A percentile compares a stretch with the other conserved stretches of the same genome.
These are phyloP conservation scores for Paratrimastix pyriformis DNA, from an alignment of 78 protist genomes.

Conservation along the genomic window DNA sequence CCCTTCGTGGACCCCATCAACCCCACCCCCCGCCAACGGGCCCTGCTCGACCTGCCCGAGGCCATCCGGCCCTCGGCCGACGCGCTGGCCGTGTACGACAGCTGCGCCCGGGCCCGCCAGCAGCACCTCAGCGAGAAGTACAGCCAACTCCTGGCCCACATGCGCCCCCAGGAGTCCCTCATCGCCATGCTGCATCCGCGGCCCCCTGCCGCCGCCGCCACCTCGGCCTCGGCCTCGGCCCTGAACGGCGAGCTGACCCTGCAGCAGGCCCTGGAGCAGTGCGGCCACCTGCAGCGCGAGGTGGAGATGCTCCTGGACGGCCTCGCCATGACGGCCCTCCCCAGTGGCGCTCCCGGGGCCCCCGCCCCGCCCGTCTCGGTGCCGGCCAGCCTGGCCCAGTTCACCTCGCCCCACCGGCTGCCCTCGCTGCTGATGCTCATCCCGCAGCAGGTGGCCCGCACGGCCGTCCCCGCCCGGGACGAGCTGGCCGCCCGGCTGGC, in stretches of 20 bases:
- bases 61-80: slow-evolving; percentile 60
- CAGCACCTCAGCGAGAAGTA: no score
- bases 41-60: slow-evolving; percentile 59
- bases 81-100: slow-evolving; percentile 74
- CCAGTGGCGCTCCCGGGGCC: not conserved
- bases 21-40: not conserved
- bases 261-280: not conserved
- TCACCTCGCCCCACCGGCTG: no score
- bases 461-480: no score
- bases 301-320: not conserved
- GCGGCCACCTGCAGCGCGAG: not conserved
- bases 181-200: no score
- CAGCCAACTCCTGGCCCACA: no score
- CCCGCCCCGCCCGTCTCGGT: not conserved
- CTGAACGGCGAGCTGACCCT: not conserved
- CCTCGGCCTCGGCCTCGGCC: not conserved
- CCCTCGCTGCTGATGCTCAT: no score
- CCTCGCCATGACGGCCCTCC: not conserved
- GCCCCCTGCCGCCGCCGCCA: no score
- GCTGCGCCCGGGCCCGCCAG: not conserved
- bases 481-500: no score
- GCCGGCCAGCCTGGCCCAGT: no score
- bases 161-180: no score
- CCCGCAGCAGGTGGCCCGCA: no score
- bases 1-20: not conserved